Percentiles rank a stretch among this genome's conserved stretches.
Conservation (phyloP, 495 filamentous ascomycete genomes). For the Trichocladium antarcticum region DNA sequence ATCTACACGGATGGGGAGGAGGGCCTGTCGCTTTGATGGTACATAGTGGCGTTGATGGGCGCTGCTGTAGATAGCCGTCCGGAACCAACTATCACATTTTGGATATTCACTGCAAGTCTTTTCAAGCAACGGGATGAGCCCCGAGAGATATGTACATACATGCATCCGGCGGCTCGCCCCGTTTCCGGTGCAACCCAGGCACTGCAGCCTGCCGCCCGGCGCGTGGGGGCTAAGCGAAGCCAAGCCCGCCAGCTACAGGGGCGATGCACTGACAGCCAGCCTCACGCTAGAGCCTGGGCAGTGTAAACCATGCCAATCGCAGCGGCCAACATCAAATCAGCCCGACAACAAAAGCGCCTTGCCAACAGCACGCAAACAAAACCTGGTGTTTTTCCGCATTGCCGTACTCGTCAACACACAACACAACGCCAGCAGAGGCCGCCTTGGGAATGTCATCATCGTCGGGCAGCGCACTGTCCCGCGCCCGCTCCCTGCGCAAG, state of each 20-base stretch:
- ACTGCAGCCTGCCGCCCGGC: not conserved
- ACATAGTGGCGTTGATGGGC: not conserved
- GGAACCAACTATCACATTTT: no score
- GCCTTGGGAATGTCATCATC: conserved; percentile 8
- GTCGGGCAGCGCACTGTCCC: conserved; percentile 26
- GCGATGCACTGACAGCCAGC: not conserved
- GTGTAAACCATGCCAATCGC: no score
- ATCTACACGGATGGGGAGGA: not conserved
- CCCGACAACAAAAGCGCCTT: no score
- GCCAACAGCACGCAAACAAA: no score
- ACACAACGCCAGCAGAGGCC: not conserved
- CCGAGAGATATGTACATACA: no score
- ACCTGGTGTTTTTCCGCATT: not conserved
- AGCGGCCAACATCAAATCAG: no score
- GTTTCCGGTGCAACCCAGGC: not conserved
- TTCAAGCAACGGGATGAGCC: no score
- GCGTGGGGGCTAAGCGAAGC: not conserved
- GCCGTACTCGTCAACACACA: not conserved
- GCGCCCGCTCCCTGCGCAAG: conserved; percentile 38
- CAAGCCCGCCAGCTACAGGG: conserved; percentile 1
- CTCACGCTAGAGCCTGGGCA: no score
- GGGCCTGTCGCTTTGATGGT: no score
- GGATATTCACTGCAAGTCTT: no score
- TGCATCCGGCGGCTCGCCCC: not conserved
- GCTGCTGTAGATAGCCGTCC: no score